Evolutionary conservation across 2,329 filamentous ascomycete species (phyloP), one percentile per base, ranked within the genome.

Genomic region (Boeremia exigua): DNA sequence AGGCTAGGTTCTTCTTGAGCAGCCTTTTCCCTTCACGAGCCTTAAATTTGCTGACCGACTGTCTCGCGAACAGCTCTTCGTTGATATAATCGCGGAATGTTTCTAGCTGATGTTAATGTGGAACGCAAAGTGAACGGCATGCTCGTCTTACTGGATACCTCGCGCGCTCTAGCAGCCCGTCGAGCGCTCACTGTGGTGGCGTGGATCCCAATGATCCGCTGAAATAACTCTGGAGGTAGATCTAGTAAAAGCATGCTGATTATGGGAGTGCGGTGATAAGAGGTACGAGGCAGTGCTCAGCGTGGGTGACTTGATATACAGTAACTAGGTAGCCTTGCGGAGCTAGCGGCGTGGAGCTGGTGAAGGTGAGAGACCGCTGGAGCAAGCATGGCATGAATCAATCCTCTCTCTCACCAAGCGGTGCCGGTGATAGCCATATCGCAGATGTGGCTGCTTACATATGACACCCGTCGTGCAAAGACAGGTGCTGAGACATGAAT

Each of bases 151-250:
- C 49, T 53, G 4, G 32, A 53, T 1, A 39, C 43, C 8, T 29
- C 10, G 14, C 49, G 49, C 4, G 28, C 30, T 14, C 29, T 53
- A 3, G 34, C 34, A 15, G 42, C 34, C 28, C 33, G 32, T 3
- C 28, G 12, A 25, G 25, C 12, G 19, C 42, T 17, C 3, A 33
- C 28, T 3, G 14, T 28, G 23, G 19, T 19, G 4, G 45, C 49
- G n/a, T 46, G 29, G 9, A 34, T 27, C 14, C 6, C 19, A n/a
- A 53, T 23, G 42, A 53, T 36, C 19, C 19, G 42, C 23, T 53
- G 42, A 29, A 55, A 55, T 1, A 46, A 23, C 28, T 50, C 52
- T 15, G 52, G 52, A 6, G 46, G 52, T 3, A 55, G 17, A 10
- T 55, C 46, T 9, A 55, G 29, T 15, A 55, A 34, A 9, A 38